Base-by-base conservation (phyloP, 306 rosid species). In the Medicago arabica region DNA sequence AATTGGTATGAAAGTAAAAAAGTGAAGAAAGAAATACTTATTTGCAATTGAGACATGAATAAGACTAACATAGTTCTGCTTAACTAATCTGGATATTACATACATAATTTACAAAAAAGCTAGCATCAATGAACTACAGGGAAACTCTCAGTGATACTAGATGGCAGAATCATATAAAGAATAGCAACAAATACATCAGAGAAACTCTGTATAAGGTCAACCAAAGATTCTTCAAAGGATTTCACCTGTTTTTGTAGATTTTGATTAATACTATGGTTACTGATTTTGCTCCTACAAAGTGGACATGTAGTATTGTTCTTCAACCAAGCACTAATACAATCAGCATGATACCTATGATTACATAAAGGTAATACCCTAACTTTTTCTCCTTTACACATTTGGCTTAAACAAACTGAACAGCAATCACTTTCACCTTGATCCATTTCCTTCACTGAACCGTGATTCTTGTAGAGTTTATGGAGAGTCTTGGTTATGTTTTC, bases 301-400 rank as follows among this genome's bases (percentile, higher is more conserved):
- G 86, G 86, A 36, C 86, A 83, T 1, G 86, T 83, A 4, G 75
- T 23, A 19, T 75, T 80, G 4, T 75, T 79, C 83, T 79, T 75
- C 81, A 79, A 66, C 84, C 86, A 83, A 49, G 21, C 68, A n/a
- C 40, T 81, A 62, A 83, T 75, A 64, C 86, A 83, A 57, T 70
- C 75, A 69, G 31, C 59, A 75, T 83, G 86, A 3, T 75, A 79
- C 6, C 62, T 79, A 61, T 83, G 86, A 4, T 64, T 75, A 50
- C 86, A 83, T 0, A 53, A 41, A 6, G 86, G 81, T 14, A 83
- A 63, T 1, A 72, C 18, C 55, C 18, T 23, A n/a, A 70, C 34
- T 36, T 79, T 71, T 63, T 83, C 83, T 11, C 78, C 75, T 6
- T 46, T 17, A 6, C 14, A 83, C 13, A 79, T 6, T 23, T 64